Evolutionary conservation across 176 grass and related monocot species (phyloP), one percentile per base, ranked within the genome.

Genomic region (Ampelocalamus luodianensis): DNA sequence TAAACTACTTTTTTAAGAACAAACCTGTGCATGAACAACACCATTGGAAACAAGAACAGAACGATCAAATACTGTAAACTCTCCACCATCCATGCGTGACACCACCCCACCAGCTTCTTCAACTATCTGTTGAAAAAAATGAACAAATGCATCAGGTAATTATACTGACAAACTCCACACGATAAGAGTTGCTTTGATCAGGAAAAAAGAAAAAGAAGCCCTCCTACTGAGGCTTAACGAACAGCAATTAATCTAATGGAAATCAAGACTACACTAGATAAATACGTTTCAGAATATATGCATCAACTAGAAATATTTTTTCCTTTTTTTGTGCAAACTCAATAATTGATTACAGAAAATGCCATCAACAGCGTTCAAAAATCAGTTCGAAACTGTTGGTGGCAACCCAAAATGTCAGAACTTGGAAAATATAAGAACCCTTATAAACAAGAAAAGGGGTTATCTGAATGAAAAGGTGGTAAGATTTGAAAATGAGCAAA

Each of bases 91-190:
- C 91, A 98, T 92, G 84, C 93, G 77, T 71, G 93, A 81, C 40
- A 98, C 96, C 51, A 78, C 83, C 15, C 96, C 96, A 80, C 96
- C 96, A 74, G 96, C 91, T 90, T 95, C 93, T 93, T 98, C 96
- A 72, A 93, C 93, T 85, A 98, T 95, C 96, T 98, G 80, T 72
- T 83, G 37, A 22, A 55, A 46, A 46, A 82, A 51, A 54, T 24
- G 8, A 43, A 22, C 24, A 60, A 71, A 78, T 78, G 58, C 71
- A 39, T 90, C 23, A 86, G 55, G 10, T 72, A 90, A 85, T 36
- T 34, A 66, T 69, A 68, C 65, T 49, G 56, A 79, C 22, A 64
- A 83, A 59, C 22, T 24, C 39, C 39, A 74, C 12, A 79, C 0
- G 49, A 23, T 48, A 86, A 65, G 24, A 44, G 56, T 74, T 85